phyloP scores from a whole-genome alignment of 2,329 filamentous ascomycete species.

The Endothia cerciana region DNA sequence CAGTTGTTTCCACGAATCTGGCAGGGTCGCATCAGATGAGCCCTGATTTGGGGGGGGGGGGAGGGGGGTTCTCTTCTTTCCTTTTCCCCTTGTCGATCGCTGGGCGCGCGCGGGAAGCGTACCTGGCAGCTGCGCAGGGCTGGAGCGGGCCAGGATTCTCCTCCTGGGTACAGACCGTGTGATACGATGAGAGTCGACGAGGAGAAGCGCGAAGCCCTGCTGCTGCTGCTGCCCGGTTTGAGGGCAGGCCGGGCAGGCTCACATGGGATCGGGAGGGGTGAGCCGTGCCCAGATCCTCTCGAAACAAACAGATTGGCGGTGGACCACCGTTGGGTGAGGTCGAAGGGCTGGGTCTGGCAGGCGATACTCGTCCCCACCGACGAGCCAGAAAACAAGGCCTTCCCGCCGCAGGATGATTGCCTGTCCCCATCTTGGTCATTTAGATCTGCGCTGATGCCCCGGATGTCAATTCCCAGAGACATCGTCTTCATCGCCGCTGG shows the following conservation, averaged over 20 bases:
- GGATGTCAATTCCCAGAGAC: background rate
- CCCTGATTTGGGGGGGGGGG: slow-evolving; percentile 10
- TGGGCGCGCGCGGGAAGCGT: slow-evolving; percentile 1
- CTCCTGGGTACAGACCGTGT: background rate
- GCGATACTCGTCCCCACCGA: background rate
- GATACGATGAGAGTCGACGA: background rate
- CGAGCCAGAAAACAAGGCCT: slow-evolving; percentile 1
- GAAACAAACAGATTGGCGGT: slow-evolving; percentile 5
- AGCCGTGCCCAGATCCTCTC: background rate
- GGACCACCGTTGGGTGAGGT: slow-evolving; percentile 9
- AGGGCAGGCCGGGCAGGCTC: background rate
- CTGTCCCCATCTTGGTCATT: background rate
- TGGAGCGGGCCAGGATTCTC: background rate
- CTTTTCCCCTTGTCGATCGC: background rate
- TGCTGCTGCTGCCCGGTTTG: background rate
- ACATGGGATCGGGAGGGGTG: background rate
- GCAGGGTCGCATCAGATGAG: slow-evolving; percentile 22
- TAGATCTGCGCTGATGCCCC: background rate
- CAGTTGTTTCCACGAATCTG: slow-evolving; percentile 24
- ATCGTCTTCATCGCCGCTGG: background rate
- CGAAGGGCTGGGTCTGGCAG: background rate
- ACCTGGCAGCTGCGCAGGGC: slow-evolving; percentile 16
- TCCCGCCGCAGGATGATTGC: background rate
- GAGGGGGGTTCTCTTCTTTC: background rate
- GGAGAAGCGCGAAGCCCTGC: no score